phyloP scores from a whole-genome alignment of 2,329 filamentous ascomycete genomes.

The Calonectria leucothoes region DNA sequence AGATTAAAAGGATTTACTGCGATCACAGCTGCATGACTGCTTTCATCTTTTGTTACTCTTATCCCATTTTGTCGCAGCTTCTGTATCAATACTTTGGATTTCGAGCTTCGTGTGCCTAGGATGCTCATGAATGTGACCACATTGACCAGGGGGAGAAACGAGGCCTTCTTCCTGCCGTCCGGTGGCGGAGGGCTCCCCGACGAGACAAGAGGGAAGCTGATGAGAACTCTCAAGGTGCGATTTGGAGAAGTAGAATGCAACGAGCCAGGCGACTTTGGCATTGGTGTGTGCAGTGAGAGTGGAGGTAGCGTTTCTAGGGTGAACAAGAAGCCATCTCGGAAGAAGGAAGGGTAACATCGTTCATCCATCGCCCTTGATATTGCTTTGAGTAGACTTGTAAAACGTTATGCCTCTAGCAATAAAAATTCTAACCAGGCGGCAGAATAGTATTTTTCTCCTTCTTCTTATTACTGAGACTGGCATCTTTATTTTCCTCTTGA shows the following conservation, averaged over 20 bases:
- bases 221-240: not conserved
- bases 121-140: not conserved
- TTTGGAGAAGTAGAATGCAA: constrained; percentile 1
- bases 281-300: not conserved
- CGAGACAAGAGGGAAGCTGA: constrained; percentile 1
- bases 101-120: not conserved
- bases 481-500: not conserved
- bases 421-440: not conserved
- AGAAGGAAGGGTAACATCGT: not conserved
- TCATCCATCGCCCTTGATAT: not conserved
- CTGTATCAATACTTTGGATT: constrained; percentile 12
- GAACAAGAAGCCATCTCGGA: not conserved
- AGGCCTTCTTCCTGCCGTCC: not conserved
- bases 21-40: constrained; percentile 11
- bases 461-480: no score
- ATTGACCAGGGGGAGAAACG: not conserved
- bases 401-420: not conserved
- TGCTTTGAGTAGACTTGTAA: not conserved
- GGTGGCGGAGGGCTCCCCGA: not conserved
- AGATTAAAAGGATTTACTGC: not conserved
- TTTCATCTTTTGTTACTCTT: not conserved
- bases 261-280: not conserved
- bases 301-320: not conserved
- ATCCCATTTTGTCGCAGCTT: not conserved
- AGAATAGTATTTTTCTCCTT: not conserved